Base-by-base conservation (phyloP, 2,329 filamentous ascomycete species). In the Xylariomycetidae sp. region DNA sequence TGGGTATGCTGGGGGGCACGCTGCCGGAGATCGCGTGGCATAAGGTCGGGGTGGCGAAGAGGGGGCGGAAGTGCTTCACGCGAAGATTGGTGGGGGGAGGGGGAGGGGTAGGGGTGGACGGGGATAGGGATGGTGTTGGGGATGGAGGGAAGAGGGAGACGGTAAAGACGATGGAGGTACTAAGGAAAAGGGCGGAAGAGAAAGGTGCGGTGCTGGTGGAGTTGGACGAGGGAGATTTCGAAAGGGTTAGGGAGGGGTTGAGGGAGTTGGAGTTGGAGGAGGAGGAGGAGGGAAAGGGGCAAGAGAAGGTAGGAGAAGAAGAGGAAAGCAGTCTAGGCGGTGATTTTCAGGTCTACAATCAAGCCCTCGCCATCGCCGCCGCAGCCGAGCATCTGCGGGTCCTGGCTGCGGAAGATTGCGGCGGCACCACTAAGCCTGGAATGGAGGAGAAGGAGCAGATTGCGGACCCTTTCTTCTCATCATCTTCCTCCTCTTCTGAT, bases 1-100 rank as follows among this genome's bases (percentile, higher is more conserved):
- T 83, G 1, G 78, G 74, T 4, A 80, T 94, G 71, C 68, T 96
- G 22, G 89, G 89, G 9, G 70, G 74, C 23, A 89, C 87, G 0
- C 74, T 90, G 31, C 80, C 85, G 36, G 69, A 87, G 51, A 95
- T 95, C 44, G 62, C 88, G 3, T 95, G 88, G 89, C 86, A 95
- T 57, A 96, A 96, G 59, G 82, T 82, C 6, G 89, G 89, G 1
- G 85, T 96, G 27, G 82, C 94, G 56, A 95, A 94, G 58, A 32
- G 60, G 1, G 77, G 74, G 0, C 72, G 72, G 4, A 69, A 72
- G 16, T 78, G 74, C 2, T 85, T 85, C 40, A 81, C 82, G 1
- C 54, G 84, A 14, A 56, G 58, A n/a, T 55, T 77, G 30, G 69
- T 74, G 30, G 77, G 76, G 11, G 54, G 56, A 30, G 77, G 75